These are phyloP conservation scores for Chrysosphaeria jannelii DNA, from an alignment of 2,329 filamentous ascomycete genomes.

Conservation along the genomic window DNA sequence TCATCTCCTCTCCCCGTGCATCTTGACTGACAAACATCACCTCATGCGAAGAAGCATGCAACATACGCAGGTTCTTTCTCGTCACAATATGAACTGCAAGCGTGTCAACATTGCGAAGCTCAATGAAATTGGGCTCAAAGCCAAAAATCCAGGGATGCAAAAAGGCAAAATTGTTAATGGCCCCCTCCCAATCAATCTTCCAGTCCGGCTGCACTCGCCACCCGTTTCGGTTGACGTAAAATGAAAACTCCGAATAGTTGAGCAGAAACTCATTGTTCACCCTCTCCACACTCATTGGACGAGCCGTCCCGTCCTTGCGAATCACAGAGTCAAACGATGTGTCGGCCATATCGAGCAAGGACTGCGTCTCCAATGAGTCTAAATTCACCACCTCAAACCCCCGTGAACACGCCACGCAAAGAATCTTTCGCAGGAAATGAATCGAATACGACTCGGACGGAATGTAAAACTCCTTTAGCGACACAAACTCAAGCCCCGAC, in stretches of 20 bases:
- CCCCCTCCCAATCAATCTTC: constrained; percentile 93
- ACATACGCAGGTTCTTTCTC: constrained; percentile 87
- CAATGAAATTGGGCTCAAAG: constrained; percentile 92
- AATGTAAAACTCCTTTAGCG: constrained; percentile 98
- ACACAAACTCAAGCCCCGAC: constrained; percentile 67
- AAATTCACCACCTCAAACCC: constrained; percentile 94
- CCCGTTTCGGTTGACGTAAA: constrained; percentile 96
- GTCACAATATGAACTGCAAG: constrained; percentile 88
- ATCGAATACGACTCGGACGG: constrained; percentile 95
- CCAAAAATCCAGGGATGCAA: constrained; percentile 93
- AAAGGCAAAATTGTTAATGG: constrained; percentile 69
- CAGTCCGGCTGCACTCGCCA: constrained; percentile 91
- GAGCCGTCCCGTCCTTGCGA: constrained; percentile 72
- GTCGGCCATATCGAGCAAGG: constrained; percentile 84
- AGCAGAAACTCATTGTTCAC: constrained; percentile 91
- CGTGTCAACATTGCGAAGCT: constrained; percentile 83
- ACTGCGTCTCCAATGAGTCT: constrained; percentile 93
- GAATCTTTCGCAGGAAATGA: constrained; percentile 85
- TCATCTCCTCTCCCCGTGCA: constrained; percentile 71
- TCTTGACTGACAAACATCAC: constrained; percentile 95
- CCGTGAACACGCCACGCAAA: constrained; percentile 83
- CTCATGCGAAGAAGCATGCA: constrained; percentile 91
- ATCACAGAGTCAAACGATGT: constrained; percentile 94
- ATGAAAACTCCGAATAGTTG: constrained; percentile 95
- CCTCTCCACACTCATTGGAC: constrained; percentile 88